Percentiles rank a stretch among this genome's conserved stretches.
Conservation (phyloP, 176 grass and related monocot genomes). For the Triticum turgidum region DNA sequence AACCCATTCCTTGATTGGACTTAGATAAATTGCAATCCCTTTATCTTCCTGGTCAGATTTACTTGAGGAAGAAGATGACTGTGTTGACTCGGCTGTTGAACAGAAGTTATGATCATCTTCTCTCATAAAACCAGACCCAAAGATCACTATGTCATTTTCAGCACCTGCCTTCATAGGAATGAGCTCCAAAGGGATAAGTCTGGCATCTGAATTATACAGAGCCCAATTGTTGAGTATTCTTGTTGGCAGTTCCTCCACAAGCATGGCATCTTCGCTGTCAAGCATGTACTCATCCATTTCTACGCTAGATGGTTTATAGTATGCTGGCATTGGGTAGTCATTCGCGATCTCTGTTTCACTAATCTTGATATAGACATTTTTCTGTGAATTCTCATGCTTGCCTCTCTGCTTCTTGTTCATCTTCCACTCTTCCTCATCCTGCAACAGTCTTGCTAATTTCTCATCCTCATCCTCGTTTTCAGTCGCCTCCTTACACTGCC, state of each 20-base stretch:
- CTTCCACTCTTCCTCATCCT: slow-evolving; percentile 98
- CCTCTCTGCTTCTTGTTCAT: slow-evolving; percentile 70
- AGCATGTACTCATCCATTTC: slow-evolving; percentile 99
- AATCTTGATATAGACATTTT: slow-evolving; percentile 93
- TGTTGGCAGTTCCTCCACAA: slow-evolving; percentile 68
- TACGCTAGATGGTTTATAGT: slow-evolving; percentile 71
- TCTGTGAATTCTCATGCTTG: slow-evolving; percentile 54
- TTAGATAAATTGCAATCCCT: slow-evolving; percentile 82
- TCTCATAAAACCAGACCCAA: slow-evolving; percentile 95
- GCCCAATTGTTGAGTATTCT: slow-evolving; percentile 93
- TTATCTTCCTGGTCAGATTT: slow-evolving; percentile 41
- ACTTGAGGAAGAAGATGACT: slow-evolving; percentile 51
- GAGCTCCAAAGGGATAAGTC: slow-evolving; percentile 84
- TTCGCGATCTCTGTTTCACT: slow-evolving; percentile 94
- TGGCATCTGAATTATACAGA: slow-evolving; percentile 91
- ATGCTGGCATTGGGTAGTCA: slow-evolving; percentile 94
- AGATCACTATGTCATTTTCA: slow-evolving; percentile 88
- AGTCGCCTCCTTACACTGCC: slow-evolving; percentile 27
- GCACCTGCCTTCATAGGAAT: slow-evolving; percentile 87
- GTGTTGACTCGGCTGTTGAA: slow-evolving; percentile 53
- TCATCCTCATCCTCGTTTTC: slow-evolving; percentile 67
- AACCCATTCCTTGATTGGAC: slow-evolving; percentile 92
- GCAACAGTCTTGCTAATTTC: slow-evolving; percentile 83
- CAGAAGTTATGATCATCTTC: slow-evolving; percentile 83
- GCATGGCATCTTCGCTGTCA: slow-evolving; percentile 55